phyloP scores from a whole-genome alignment of 1,139 yeast species.

The Diutina mesorugosa region DNA sequence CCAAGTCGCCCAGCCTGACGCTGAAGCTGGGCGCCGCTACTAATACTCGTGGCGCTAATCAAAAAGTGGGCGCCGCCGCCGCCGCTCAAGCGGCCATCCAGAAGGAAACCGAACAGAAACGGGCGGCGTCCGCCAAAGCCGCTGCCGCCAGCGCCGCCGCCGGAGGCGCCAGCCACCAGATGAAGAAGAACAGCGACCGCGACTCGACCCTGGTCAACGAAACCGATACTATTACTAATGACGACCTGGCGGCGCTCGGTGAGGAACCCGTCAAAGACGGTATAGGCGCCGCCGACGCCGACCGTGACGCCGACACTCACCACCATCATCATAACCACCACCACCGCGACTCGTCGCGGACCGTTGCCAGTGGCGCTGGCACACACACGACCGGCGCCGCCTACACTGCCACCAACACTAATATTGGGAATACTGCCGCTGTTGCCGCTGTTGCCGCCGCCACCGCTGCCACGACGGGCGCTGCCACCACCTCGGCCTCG shows the following conservation, averaged over 20 bases:
- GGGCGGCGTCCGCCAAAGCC: background rate
- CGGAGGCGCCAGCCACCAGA: background rate
- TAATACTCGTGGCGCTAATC: conserved; percentile 3
- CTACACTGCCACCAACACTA: background rate
- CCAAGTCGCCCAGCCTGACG: conserved; percentile 6
- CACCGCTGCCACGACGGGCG: conserved; percentile 5
- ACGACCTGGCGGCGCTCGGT: conserved; percentile 7
- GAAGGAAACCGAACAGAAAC: conserved; percentile 1
- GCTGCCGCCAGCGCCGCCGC: background rate
- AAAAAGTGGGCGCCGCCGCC: conserved; percentile 1
- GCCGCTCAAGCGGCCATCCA: background rate
- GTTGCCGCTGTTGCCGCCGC: conserved; percentile 10
- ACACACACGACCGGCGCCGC: background rate
- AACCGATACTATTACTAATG: conserved; percentile 31
- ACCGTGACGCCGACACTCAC: no score
- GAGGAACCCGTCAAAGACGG: background rate
- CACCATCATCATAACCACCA: no score
- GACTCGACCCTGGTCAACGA: conserved; percentile 27
- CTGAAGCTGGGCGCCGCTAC: conserved; percentile 4
- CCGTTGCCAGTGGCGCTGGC: background rate
- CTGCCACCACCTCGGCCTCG: background rate
- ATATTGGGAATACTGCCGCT: conserved; percentile 6
- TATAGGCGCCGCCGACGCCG: conserved; percentile 2
- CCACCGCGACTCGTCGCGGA: no score
- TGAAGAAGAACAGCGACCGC: conserved; percentile 20